phyloP scores from a whole-genome alignment of 1,284 basidiomycete species.

The Sanghuangporus weigelae region DNA sequence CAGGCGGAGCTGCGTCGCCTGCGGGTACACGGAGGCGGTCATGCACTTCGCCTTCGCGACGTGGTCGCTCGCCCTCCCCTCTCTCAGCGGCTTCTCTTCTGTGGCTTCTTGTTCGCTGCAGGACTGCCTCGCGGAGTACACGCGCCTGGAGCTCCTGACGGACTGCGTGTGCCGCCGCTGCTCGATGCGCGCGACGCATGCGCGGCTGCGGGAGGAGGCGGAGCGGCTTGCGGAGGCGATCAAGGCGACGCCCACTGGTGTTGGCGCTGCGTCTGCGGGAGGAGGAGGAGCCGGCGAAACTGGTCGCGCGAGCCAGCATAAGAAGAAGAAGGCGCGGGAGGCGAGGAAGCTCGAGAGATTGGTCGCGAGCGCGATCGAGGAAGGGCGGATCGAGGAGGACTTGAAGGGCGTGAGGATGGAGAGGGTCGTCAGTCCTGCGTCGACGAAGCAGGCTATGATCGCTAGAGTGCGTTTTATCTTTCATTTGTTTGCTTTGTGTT shows the following conservation, averaged over 20 bases:
- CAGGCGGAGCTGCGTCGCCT: slow-evolving; percentile 71
- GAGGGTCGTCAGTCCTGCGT: slow-evolving; percentile 66
- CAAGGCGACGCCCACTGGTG: slow-evolving; percentile 19
- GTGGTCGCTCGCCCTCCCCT: slow-evolving; percentile 74
- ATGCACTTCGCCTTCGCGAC: slow-evolving; percentile 84
- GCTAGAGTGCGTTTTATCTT: slow-evolving; percentile 54
- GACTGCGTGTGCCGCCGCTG: slow-evolving; percentile 84
- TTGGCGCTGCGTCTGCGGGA: too few species aligned
- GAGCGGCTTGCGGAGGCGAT: slow-evolving; percentile 45
- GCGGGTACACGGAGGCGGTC: slow-evolving; percentile 85
- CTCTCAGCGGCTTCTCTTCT: slow-evolving; percentile 22
- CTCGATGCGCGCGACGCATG: slow-evolving; percentile 66
- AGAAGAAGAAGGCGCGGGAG: slow-evolving; percentile 70
- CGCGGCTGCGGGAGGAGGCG: slow-evolving; percentile 53
- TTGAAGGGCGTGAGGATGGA: slow-evolving; percentile 71
- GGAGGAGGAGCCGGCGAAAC: neutral
- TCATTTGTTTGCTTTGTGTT: neutral
- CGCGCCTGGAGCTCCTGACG: slow-evolving; percentile 73
- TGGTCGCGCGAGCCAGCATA: slow-evolving; percentile 33
- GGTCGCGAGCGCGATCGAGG: slow-evolving; percentile 61
- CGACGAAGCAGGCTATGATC: slow-evolving; percentile 84
- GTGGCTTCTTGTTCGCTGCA: slow-evolving; percentile 59
- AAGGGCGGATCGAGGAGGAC: slow-evolving; percentile 76
- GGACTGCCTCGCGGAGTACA: slow-evolving; percentile 76
- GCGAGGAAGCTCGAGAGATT: slow-evolving; percentile 54